Base-by-base conservation (phyloP, 441 rosid species). In the Daphne laureola region DNA sequence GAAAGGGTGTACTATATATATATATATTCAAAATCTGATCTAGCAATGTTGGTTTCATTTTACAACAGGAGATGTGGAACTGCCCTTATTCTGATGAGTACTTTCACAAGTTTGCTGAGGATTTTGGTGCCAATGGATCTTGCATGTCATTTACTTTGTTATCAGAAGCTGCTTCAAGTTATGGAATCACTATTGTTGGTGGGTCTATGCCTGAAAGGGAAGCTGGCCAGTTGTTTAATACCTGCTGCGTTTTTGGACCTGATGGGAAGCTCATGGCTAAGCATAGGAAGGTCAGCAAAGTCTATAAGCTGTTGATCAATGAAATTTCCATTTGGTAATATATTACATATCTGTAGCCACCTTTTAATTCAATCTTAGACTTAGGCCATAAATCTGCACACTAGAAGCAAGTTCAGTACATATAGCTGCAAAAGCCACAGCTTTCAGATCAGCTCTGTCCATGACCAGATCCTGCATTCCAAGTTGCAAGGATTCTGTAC, bases 71-170 rank as follows among this genome's bases (percentile, higher is more conserved):
- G 49, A 66, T 58, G 65, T 58, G 62, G 67, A 66, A 46, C 42
- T 65, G 70, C 8, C 68, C 70, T 45, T 57, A 15, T 38, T 57
- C 65, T n/a, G 44, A 40, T 17, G 74, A 65, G 46, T 53, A 59
- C 57, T 65, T 65, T 35, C 51, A 43, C 12, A 44, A 61, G 51
- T 69, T 36, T 51, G 60, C 67, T 16, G 70, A 70, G 67, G 54
- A 61, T 44, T 65, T 70, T 49, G 54, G 51, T 18, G 36, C 53
- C 8, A 43, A 55, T 11, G 57, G 41, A 21, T 31, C 17, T 11
- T 54, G 25, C 1, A 46, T 51, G 3, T 65, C 74, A 4, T 57
- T 62, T 35, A 17, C 45, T 2, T 49, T 62, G 71, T 18, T 70
- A 55, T 17, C 65, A 25, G 31, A 66, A 56, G 62, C 25, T 66